Base-by-base conservation (phyloP, 148 eudicot species). In the Dysphania ambrosioides region DNA sequence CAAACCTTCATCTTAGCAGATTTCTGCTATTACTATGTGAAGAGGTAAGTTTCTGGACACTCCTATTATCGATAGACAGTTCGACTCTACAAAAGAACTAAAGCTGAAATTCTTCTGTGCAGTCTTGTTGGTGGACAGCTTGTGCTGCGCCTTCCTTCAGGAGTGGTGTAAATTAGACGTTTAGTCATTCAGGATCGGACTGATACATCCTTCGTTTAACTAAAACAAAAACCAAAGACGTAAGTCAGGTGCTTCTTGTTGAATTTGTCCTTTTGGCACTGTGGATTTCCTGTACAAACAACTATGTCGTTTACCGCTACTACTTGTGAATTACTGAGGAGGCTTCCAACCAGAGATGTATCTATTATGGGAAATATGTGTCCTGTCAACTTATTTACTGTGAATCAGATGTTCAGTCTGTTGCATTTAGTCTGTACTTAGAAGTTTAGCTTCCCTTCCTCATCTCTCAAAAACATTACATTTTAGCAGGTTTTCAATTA, bases 1-100 rank as follows among this genome's bases (percentile, higher is more conserved):
- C 86, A 84, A 70, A 84, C 86, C 23, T 84, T 81, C 63, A 84
- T 84, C 31, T 68, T 84, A 8, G 86, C 86, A 62, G 86, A 84
- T 79, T 84, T 84, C 75, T 84, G 86, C 79, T 84, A 84, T 69
- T 84, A 84, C 66, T 84, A 84, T 30, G 79, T 81, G 34, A 81
- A 78, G 75, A 84, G 86, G 86, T 84, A 19, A 51, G 62, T 59
- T n/a, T n/a, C 65, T 56, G 44, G 6, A 24, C 51, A 49, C n/a
- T n/a, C n/a, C n/a, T n/a, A n/a, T n/a, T n/a, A n/a, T n/a, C n/a
- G n/a, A n/a, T n/a, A n/a, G 12, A 15, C 15, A 47, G 8, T 24
- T 36, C n/a, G 2, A 64, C 42, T 12, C 8, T 32, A 4, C 34
- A 21, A 9, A 8, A 23, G 16, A 24, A 51, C 31, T 31, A 31